A percentile compares a stretch with the other conserved stretches of the same genome.
phyloP scores from a whole-genome alignment of 225 moss, liverwort and hornwort genomes.

The Marchantia polymorpha region DNA sequence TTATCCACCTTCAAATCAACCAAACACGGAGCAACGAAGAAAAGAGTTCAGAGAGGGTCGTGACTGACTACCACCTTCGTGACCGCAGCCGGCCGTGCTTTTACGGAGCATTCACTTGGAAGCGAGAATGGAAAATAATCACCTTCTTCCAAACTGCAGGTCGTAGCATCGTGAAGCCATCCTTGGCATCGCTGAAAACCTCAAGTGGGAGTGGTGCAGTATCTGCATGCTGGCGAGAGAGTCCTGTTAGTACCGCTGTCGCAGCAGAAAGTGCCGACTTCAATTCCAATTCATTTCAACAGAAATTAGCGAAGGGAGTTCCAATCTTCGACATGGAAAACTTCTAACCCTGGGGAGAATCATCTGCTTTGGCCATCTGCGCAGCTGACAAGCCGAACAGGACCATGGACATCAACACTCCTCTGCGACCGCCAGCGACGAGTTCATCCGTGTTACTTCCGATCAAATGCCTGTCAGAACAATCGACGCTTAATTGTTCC shows the following conservation, averaged over 20 bases:
- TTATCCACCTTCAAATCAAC: slow-evolving; percentile 73
- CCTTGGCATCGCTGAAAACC: slow-evolving; percentile 74
- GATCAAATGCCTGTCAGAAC: too few species aligned
- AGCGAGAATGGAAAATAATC: background rate
- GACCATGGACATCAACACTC: background rate
- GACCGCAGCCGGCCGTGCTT: too few species aligned
- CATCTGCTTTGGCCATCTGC: slow-evolving; percentile 13
- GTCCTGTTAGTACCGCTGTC: slow-evolving; percentile 18
- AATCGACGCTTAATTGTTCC: background rate
- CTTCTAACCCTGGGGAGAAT: slow-evolving; percentile 32
- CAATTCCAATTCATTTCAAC: too few species aligned
- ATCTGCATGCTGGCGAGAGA: slow-evolving; percentile 44
- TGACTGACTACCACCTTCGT: background rate
- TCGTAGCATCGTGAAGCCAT: slow-evolving; percentile 74
- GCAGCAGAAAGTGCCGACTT: background rate
- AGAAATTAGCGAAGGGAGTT: background rate
- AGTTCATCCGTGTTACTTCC: background rate
- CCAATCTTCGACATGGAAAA: background rate
- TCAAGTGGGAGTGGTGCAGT: slow-evolving; percentile 54
- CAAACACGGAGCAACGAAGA: slow-evolving; percentile 6
- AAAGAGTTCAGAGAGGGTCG: background rate
- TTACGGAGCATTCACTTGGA: too few species aligned
- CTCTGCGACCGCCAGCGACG: slow-evolving; percentile 5
- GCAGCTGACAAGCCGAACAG: slow-evolving; percentile 5
- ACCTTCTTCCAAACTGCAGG: slow-evolving; percentile 89